Evolutionary conservation across 192 early-diverging fungal species (phyloP).

Genomic region (Podochytrium sp.): DNA sequence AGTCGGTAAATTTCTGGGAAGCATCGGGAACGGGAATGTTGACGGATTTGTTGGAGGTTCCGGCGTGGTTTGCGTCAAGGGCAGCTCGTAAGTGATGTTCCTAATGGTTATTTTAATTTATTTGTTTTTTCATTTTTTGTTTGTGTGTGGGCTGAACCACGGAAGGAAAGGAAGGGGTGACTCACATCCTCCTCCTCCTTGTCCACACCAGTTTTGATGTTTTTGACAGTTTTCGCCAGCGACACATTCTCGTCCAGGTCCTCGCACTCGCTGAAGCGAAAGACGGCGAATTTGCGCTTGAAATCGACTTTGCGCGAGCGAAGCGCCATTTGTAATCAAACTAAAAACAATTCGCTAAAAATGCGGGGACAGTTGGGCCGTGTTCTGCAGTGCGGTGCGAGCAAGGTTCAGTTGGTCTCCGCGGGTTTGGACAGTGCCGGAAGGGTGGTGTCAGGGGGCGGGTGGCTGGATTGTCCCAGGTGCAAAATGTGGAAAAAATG

Average conservation of each 20-base stretch:
- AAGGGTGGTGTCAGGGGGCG: neutral
- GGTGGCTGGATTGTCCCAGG: neutral
- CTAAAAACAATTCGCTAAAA: slow-evolving; percentile 26
- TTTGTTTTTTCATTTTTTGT: neutral
- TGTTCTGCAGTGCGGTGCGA: neutral
- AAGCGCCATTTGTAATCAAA: slow-evolving; percentile 29
- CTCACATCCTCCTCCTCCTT: slow-evolving; percentile 95
- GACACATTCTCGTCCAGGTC: slow-evolving; percentile 81
- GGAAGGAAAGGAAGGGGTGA: neutral
- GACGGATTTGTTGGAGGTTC: slow-evolving; percentile 61
- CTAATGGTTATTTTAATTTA: too few species aligned
- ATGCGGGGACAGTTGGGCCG: slow-evolving; percentile 12
- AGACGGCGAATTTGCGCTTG: slow-evolving; percentile 82
- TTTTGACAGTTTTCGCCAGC: slow-evolving; percentile 64
- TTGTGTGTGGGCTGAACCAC: neutral
- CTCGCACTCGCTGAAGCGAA: slow-evolving; percentile 76
- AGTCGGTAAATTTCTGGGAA: slow-evolving; percentile 66
- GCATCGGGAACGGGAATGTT: slow-evolving; percentile 95
- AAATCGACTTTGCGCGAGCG: slow-evolving; percentile 81
- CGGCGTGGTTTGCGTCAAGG: slow-evolving; percentile 74
- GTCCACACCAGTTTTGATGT: slow-evolving; percentile 92
- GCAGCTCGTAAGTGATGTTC: slow-evolving; percentile 95
- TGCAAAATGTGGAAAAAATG: too few species aligned
- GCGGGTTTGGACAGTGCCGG: neutral
- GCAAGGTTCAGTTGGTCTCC: neutral